Percentiles rank a stretch among this genome's conserved stretches.
These are phyloP conservation scores for Aleurites moluccanus DNA, from an alignment of 441 rosid genomes.

Conservation along the genomic window DNA sequence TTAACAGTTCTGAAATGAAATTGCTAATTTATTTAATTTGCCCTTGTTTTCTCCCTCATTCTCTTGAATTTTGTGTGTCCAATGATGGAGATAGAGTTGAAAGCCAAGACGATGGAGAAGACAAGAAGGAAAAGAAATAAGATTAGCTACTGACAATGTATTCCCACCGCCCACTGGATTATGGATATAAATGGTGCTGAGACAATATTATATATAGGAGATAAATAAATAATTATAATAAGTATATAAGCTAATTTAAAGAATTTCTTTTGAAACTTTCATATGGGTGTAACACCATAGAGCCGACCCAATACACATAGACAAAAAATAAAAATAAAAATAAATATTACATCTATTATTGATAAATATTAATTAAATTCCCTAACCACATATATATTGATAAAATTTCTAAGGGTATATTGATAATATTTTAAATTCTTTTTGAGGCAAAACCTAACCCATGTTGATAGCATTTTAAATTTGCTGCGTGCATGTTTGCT, in stretches of 20 bases:
- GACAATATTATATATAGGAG: neutral
- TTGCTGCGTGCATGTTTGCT: neutral
- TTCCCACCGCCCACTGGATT: neutral
- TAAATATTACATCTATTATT: too few species aligned
- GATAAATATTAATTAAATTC: neutral
- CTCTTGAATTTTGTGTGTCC: too few species aligned
- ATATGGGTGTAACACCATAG: neutral
- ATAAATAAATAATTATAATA: neutral
- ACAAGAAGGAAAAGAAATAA: neutral
- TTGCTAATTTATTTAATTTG: neutral
- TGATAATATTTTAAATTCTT: neutral
- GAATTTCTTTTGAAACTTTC: neutral
- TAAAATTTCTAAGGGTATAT: neutral
- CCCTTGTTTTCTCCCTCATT: neutral
- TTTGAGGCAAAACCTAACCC: neutral
- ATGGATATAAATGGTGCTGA: neutral
- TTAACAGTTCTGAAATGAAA: neutral
- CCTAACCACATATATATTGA: neutral
- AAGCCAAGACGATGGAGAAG: slow-evolving; percentile 7
- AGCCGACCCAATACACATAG: neutral
- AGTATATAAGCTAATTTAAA: neutral
- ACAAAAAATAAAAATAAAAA: neutral
- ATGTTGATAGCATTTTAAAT: slow-evolving; percentile 3
- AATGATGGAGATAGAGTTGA: neutral
- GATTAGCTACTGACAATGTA: too few species aligned